Evolutionary conservation across 306 rosid genomes (phyloP).

Genomic region (Sindora glabra): DNA sequence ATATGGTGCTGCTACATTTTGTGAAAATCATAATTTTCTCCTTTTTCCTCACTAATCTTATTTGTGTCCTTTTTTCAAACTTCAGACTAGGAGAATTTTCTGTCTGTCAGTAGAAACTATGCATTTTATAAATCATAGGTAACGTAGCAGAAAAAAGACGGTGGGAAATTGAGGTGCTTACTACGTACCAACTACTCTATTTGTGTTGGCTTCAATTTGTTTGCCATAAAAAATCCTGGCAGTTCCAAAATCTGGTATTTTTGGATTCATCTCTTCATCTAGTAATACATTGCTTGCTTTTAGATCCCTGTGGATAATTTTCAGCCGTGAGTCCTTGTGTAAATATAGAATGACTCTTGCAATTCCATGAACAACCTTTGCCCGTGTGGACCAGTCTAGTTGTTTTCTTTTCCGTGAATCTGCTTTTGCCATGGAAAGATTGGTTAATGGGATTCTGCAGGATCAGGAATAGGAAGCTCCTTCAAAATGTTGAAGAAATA

Average conservation of each 20-base stretch:
- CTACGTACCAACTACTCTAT: slow-evolving; percentile 29
- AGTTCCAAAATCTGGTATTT: slow-evolving; percentile 50
- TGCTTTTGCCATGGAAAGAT: slow-evolving; percentile 7
- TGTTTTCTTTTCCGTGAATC: slow-evolving; percentile 27
- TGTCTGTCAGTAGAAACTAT: too few relatives aligned
- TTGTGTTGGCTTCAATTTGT: slow-evolving; percentile 15
- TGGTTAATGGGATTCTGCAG: neutral
- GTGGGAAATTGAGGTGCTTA: neutral
- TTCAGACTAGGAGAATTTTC: too few relatives aligned
- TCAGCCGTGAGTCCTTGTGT: slow-evolving; percentile 48
- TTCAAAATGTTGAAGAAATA: neutral
- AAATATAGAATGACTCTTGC: slow-evolving; percentile 46
- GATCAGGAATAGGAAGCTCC: neutral
- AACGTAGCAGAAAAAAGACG: too few relatives aligned
- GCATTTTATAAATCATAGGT: too few relatives aligned
- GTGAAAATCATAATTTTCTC: too few relatives aligned
- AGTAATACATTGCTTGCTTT: slow-evolving; percentile 50
- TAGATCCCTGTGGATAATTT: slow-evolving; percentile 48
- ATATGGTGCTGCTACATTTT: too few relatives aligned
- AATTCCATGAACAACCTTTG: slow-evolving; percentile 27
- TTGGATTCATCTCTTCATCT: slow-evolving; percentile 34
- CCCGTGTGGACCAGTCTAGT: slow-evolving; percentile 39
- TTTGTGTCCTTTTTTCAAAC: too few relatives aligned
- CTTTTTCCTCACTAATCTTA: too few relatives aligned
- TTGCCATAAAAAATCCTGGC: slow-evolving; percentile 19